Conservation (phyloP, 495 filamentous ascomycete species). For the Geoglossum glabrum region DNA sequence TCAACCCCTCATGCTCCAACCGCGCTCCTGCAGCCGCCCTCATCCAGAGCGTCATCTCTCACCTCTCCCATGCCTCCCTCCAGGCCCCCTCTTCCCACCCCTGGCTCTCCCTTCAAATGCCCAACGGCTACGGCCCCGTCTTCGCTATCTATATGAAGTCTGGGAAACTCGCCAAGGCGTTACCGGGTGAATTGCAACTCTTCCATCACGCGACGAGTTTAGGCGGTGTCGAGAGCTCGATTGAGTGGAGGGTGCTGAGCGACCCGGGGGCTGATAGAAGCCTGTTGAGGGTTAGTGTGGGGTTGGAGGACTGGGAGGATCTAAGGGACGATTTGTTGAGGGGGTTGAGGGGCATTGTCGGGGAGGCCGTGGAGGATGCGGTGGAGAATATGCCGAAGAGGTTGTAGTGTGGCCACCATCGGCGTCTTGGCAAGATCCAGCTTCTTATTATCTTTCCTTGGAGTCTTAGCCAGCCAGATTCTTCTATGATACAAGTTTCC, state of each 20-base stretch:
- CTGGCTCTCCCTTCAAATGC: conserved; percentile 84
- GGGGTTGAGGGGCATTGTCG: conserved; percentile 39
- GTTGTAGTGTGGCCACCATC: neutral
- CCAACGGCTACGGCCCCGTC: conserved; percentile 72
- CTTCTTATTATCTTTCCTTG: too few relatives aligned
- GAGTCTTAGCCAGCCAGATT: too few relatives aligned
- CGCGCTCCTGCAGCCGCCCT: neutral
- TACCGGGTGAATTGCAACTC: conserved; percentile 58
- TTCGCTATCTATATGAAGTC: conserved; percentile 51
- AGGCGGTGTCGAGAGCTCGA: conserved; percentile 82
- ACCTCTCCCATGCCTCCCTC: neutral
- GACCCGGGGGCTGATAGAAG: conserved; percentile 51
- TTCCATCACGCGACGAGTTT: conserved; percentile 93
- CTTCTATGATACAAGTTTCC: too few relatives aligned
- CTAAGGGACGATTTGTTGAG: conserved; percentile 51
- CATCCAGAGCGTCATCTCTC: too few relatives aligned
- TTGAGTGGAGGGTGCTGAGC: conserved; percentile 77
- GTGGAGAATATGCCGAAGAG: neutral
- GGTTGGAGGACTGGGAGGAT: conserved; percentile 77
- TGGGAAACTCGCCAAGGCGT: conserved; percentile 34
- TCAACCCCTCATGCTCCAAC: conserved; percentile 23
- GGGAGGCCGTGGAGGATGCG: conserved; percentile 11
- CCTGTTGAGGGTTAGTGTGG: conserved; percentile 66
- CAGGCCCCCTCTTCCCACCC: neutral
- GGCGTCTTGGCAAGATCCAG: too few relatives aligned